Percentiles rank a stretch among this genome's conserved stretches.
These are phyloP conservation scores for Carpinus fangiana DNA, from an alignment of 306 rosid genomes.

Conservation along the genomic window DNA sequence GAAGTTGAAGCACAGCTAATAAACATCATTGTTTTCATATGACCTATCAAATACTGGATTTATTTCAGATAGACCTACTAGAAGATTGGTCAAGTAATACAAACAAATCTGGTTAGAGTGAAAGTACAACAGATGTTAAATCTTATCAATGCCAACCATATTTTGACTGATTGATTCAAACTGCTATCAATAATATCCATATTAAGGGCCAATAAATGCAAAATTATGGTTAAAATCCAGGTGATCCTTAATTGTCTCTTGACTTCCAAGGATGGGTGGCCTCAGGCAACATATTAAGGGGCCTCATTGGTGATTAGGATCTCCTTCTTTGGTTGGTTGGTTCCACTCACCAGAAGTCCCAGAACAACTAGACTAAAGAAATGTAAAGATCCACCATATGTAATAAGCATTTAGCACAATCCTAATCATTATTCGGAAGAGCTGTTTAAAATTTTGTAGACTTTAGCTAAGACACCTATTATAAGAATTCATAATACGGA, in stretches of 20 bases:
- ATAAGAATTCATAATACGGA: too few species aligned
- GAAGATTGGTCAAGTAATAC: not conserved
- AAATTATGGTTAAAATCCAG: not conserved
- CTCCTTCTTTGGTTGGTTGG: not conserved
- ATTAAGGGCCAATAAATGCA: not conserved
- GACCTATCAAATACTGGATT: not conserved
- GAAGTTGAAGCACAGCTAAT: not conserved
- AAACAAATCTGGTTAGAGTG: not conserved
- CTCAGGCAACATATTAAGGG: not conserved
- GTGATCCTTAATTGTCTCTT: not conserved
- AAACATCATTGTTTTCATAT: not conserved
- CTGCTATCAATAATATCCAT: too few species aligned
- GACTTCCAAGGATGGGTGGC: not conserved
- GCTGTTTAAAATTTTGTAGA: not conserved
- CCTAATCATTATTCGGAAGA: not conserved
- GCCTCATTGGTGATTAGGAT: not conserved
- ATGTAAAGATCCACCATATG: not conserved
- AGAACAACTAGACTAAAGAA: not conserved
- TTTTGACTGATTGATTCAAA: not conserved
- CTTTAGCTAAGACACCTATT: not conserved
- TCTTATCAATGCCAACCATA: too few species aligned
- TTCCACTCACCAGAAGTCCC: not conserved
- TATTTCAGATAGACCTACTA: not conserved
- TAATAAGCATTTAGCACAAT: not conserved
- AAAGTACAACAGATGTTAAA: not conserved